Percentiles rank a stretch among this genome's conserved stretches.
Evolutionary conservation across 805 yeast species (phyloP).

Genomic region (Nakazawaea holstii): DNA sequence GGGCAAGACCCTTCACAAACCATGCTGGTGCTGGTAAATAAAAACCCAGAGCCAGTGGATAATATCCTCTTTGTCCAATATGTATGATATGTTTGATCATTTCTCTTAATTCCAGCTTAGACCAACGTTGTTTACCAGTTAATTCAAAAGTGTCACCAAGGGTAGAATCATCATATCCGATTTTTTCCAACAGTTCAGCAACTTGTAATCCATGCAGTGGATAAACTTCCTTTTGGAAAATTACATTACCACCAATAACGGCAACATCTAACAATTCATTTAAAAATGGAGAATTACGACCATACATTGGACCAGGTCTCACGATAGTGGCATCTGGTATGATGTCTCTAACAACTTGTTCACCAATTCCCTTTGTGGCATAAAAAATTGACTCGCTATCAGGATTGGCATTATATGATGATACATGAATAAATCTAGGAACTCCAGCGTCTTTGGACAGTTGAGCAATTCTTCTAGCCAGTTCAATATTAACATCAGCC

Average conservation of each 20-base stretch:
- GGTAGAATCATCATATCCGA: slow-evolving; percentile 79
- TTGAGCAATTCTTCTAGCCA: slow-evolving; percentile 70
- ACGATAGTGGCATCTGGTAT: slow-evolving; percentile 78
- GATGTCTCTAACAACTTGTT: slow-evolving; percentile 59
- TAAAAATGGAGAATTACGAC: slow-evolving; percentile 66
- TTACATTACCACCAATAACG: slow-evolving; percentile 59
- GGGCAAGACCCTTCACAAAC: slow-evolving; percentile 40
- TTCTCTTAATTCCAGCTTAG: slow-evolving; percentile 60
- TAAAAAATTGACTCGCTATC: slow-evolving; percentile 64
- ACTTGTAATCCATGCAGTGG: slow-evolving; percentile 80
- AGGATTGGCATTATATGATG: slow-evolving; percentile 71
- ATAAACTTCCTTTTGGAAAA: slow-evolving; percentile 56
- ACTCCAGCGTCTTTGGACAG: slow-evolving; percentile 67
- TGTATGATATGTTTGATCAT: slow-evolving; percentile 50
- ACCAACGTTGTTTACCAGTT: slow-evolving; percentile 62
- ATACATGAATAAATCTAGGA: slow-evolving; percentile 72
- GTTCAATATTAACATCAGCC: slow-evolving; percentile 81
- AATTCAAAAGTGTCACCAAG: slow-evolving; percentile 72
- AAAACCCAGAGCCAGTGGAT: slow-evolving; percentile 31
- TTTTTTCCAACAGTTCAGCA: slow-evolving; percentile 70
- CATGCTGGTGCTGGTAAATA: slow-evolving; percentile 36
- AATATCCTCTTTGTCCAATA: slow-evolving; percentile 28
- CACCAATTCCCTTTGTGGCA: slow-evolving; percentile 78
- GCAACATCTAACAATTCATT: slow-evolving; percentile 52
- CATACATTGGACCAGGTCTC: slow-evolving; percentile 78